These are phyloP conservation scores for Pyricularia sp. DNA, from an alignment of 2,329 filamentous ascomycete species.

Conservation along the genomic window DNA sequence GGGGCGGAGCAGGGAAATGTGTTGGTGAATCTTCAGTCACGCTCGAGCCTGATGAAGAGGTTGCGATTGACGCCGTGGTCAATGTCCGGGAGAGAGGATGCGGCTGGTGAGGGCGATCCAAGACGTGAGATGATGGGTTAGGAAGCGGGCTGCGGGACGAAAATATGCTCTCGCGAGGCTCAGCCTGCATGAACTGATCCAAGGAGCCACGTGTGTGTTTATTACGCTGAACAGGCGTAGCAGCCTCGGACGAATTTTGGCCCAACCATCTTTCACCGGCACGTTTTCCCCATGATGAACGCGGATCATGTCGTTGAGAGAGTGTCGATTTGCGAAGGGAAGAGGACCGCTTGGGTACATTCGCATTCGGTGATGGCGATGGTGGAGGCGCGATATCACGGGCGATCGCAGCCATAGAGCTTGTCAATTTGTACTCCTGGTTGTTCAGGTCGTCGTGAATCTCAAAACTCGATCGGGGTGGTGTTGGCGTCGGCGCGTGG, in stretches of 20 bases:
- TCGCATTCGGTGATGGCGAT: constrained; percentile 37
- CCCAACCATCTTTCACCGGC: constrained; percentile 47
- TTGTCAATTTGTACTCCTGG: constrained; percentile 45
- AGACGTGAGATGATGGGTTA: constrained; percentile 42
- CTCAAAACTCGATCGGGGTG: constrained; percentile 35
- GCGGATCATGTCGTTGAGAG: constrained; percentile 70
- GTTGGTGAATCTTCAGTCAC: constrained; percentile 63
- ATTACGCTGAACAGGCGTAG: constrained; percentile 47
- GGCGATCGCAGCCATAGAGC: constrained; percentile 17
- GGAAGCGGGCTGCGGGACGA: constrained; percentile 40
- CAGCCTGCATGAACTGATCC: constrained; percentile 65
- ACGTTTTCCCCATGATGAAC: constrained; percentile 52
- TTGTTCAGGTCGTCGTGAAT: constrained; percentile 27
- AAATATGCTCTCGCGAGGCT: constrained; percentile 55
- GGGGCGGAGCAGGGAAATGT: constrained; percentile 46
- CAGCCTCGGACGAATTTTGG: constrained; percentile 41
- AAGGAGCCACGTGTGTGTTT: constrained; percentile 64
- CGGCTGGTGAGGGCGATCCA: constrained; percentile 43
- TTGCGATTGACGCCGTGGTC: constrained; percentile 41
- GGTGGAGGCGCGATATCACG: constrained; percentile 27
- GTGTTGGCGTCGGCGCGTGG: constrained; percentile 29
- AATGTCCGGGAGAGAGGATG: constrained; percentile 83
- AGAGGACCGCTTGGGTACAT: constrained; percentile 57
- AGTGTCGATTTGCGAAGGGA: constrained; percentile 80
- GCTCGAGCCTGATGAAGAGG: constrained; percentile 72